Base-by-base conservation (phyloP, 805 yeast species). In the Ogataea trehaloabstinens region DNA sequence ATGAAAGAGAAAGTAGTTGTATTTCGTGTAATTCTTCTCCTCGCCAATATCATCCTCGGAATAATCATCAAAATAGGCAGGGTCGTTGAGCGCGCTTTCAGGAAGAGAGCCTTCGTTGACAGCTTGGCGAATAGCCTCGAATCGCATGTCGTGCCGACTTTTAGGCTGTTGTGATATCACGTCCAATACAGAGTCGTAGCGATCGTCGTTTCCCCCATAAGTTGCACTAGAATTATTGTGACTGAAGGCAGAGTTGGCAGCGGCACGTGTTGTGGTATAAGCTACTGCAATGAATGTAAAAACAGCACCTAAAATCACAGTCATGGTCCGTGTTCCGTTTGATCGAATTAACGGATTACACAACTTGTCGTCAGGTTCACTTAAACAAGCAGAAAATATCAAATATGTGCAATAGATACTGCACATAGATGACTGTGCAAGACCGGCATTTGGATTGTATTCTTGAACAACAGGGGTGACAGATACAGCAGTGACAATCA, bases 351-450 rank as follows among this genome's bases (percentile, higher is more conserved):
- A 70, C 10, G 99, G 99, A 59, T 93, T 93, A 63, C 99, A 93
- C 52, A 71, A 68, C 57, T 74, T 80, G 66, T 91, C 98, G 64
- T 93, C 99, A 0, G 99, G 99, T 62, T 91, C 98, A 10, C 95
- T 82, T 1, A 96, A 83, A 51, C 93, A 95, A 0, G 98, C 99
- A 43, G 93, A 81, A 70, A 93, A 77, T 2, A 89, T 80, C 51
- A 93, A 68, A 58, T 93, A 93, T 0, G 97, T 85, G 62, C 98
- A 88, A 63, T 93, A 93, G 17, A 89, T 74, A 10, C 91, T 82
- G 25, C 95, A 98, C 90, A 95, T 90, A 12, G 96, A 89, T 8
- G 95, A 75, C 67, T 93, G 99, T 3, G 99, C 97, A 35, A 93
- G 69, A 2, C 99, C 99, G 2, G 96, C 95, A 51, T 85, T 86